A percentile compares a stretch with the other conserved stretches of the same genome.
phyloP scores from a whole-genome alignment of 352 stramenopile genomes.

The Phytophthora multivora region DNA sequence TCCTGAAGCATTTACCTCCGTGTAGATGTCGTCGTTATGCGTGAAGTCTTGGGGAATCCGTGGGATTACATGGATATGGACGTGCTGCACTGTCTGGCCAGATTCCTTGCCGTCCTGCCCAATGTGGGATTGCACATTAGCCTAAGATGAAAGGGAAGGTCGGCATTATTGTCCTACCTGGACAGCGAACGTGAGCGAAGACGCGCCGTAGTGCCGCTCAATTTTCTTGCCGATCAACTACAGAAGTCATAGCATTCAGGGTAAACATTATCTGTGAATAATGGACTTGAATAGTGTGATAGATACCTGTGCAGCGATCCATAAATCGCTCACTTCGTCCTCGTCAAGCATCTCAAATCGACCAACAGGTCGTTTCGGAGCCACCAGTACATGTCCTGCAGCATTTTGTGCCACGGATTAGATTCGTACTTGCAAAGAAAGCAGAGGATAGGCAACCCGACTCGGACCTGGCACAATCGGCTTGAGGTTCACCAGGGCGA shows the following conservation, averaged over 20 bases:
- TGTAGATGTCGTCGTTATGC: conserved; percentile 93
- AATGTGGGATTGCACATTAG: neutral
- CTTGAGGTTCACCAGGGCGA: conserved; percentile 93
- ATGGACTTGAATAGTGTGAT: neutral
- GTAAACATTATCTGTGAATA: neutral
- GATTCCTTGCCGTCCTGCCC: conserved; percentile 82
- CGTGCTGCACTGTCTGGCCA: conserved; percentile 93
- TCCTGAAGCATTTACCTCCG: conserved; percentile 51
- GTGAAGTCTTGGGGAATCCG: conserved; percentile 78
- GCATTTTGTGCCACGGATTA: neutral
- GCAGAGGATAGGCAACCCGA: neutral
- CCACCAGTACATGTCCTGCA: conserved; percentile 90
- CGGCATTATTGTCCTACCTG: conserved; percentile 41
- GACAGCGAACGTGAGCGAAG: conserved; percentile 92
- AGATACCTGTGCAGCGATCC: conserved; percentile 76
- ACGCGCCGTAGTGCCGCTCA: conserved; percentile 67
- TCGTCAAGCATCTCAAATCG: conserved; percentile 76
- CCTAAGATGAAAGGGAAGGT: neutral
- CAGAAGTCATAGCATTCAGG: neutral
- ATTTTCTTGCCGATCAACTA: conserved; percentile 77
- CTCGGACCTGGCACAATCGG: conserved; percentile 86
- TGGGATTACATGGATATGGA: conserved; percentile 94
- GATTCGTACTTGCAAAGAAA: neutral
- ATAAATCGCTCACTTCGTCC: conserved; percentile 91
- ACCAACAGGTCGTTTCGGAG: conserved; percentile 76